Base-by-base conservation (phyloP, 495 filamentous ascomycete genomes). In the Durotheca rogersii region DNA sequence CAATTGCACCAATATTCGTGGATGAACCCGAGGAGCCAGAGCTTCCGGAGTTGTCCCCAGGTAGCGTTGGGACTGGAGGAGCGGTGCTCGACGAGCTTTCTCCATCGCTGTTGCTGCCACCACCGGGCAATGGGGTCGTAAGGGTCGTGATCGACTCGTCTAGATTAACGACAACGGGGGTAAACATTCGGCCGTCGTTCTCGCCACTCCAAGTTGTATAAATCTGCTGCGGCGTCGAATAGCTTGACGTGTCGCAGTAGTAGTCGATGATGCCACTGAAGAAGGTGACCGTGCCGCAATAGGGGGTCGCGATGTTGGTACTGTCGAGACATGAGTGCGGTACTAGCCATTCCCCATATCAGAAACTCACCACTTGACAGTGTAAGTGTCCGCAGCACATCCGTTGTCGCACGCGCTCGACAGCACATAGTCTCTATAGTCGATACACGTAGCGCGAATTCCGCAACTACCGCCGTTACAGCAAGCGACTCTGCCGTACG, bases 1-100 rank as follows among this genome's bases (percentile, higher is more conserved):
- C 72, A 32, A 80, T 74, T 37, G 73, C 67, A 11, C 70, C 71
- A 15, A 69, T 46, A 17, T 64, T 65, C 1, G 61, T 65, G n/a
- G 61, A 59, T 2, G 67, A 67, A 5, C 38, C 39, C 7, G 40
- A 45, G 10, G 43, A 47, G 12, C 30, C 17, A 17, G 32, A 39
- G 0, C 33, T 21, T 2, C 31, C 47, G 15, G 20, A 40, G 41
- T 44, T 49, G 20, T 39, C 46, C 2, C 16, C 31, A 1, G 50
- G 3, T 14, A 50, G n/a, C 16, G 27, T 19, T 12, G 45, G 15
- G 6, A 2, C 33, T 12, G 44, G 14, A n/a, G 48, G 19, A 3
- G 39, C 32, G 16, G 47, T 14, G 27, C 34, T 47, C 31, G 37
- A 18, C 3, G 33, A 21, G 18, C 31, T 53, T 14, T 33, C 17